Evolutionary conservation across 306 rosid species (phyloP), one percentile per base, ranked within the genome.

Genomic region (Abrus precatorius): DNA sequence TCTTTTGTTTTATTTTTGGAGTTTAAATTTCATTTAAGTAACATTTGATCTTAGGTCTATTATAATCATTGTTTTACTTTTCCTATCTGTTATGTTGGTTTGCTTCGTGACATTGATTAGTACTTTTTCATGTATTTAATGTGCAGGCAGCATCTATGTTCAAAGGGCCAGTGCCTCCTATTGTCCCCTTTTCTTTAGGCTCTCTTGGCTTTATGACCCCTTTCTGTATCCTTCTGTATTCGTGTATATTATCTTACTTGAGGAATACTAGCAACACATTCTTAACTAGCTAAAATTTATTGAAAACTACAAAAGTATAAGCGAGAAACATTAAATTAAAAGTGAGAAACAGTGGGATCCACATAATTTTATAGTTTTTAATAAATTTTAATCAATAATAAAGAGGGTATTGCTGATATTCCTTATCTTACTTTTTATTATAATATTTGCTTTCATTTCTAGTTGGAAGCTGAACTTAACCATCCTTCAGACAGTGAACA

Each of bases 201-300:
- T 93, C 99, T 72, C 90, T 93, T 74, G 99, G 99, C 71, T 95
- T 95, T 85, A 89, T 95, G 99, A 93, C 98, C 66, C 99, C 93
- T 65, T 95, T 92, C 71, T 83, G 99, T 95, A 95, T 95, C 98
- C 99, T 95, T 45, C 71, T 67, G 40, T 32, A 43, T 53, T 32
- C 76, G 45, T 78, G 43, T 54, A 14, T 74, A 72, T 66, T 71
- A 33, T 40, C 10, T 38, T 72, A 20, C 20, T 20, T 20, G 20
- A 20, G 20, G 20, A 20, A 20, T 20, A 20, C 20, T 20, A 20
- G 20, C 20, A 20, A 20, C 20, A 20, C 20, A 20, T 20, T 20
- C 20, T 20, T 20, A 20, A 20, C 20, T 20, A 20, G 20, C 20
- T 20, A 20, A 20, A 20, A 20, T 20, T 20, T 20, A 20, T 20